Percentiles rank a stretch among this genome's conserved stretches.
phyloP scores from a whole-genome alignment of 2,329 filamentous ascomycete genomes.

The Sarocladium brachiariae region DNA sequence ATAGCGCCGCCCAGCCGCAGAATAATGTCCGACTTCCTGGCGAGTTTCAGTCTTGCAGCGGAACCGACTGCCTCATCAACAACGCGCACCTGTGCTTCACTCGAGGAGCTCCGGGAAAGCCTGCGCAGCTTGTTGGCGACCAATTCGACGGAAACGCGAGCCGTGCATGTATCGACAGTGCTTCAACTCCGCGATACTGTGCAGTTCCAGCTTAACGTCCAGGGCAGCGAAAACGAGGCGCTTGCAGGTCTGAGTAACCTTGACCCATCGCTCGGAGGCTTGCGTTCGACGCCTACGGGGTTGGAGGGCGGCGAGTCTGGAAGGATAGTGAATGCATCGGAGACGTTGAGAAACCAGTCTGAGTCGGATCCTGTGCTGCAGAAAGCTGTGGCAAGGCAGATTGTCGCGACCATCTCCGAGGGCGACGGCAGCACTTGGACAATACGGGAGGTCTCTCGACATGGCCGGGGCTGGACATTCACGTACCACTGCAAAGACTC shows the following conservation, averaged over 20 bases:
- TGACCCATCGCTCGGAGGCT: constrained; percentile 28
- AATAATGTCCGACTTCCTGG: constrained; percentile 32
- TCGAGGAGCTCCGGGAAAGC: constrained; percentile 40
- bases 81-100: constrained; percentile 23
- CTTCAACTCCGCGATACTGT: constrained; percentile 40
- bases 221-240: constrained; percentile 29
- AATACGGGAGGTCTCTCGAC: constrained; percentile 36
- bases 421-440: constrained; percentile 44
- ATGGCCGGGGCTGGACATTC: constrained; percentile 45
- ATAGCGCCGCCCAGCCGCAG: neutral
- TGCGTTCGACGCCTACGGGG: constrained; percentile 15
- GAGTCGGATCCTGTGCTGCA: constrained; percentile 38
- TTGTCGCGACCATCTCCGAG: constrained; percentile 35
- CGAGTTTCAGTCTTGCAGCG: constrained; percentile 26
- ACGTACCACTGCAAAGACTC: constrained; percentile 49
- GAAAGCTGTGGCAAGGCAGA: constrained; percentile 40
- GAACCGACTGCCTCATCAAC: constrained; percentile 17
- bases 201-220: constrained; percentile 34
- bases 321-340: constrained; percentile 35
- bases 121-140: constrained; percentile 33
- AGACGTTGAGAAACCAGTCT: constrained; percentile 42
- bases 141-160: constrained; percentile 40
- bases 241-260: constrained; percentile 24
- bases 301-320: constrained; percentile 17
- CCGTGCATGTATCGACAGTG: constrained; percentile 40